A percentile compares a stretch with the other conserved stretches of the same genome.
Conservation (phyloP, 1,139 yeast species). For the Yamadazyma atlantica region DNA sequence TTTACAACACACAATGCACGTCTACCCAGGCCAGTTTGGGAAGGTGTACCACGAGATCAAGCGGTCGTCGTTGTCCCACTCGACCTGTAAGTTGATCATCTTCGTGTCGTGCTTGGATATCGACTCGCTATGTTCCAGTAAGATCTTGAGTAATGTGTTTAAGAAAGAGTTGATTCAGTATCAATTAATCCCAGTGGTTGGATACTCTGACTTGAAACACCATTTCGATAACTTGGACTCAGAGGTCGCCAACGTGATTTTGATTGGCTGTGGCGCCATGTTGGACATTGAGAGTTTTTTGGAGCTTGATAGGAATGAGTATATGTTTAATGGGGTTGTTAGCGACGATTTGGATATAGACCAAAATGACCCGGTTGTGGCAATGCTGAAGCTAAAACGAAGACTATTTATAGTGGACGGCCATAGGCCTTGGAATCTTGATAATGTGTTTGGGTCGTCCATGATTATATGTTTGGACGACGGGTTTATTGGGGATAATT, state of each 20-base stretch:
- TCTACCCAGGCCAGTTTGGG: slow-evolving; percentile 60
- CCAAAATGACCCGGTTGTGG: slow-evolving; percentile 9
- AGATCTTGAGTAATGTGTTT: slow-evolving; percentile 66
- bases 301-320: slow-evolving; percentile 59
- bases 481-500: slow-evolving; percentile 63
- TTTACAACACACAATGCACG: slow-evolving; percentile 46
- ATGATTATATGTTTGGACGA: slow-evolving; percentile 85
- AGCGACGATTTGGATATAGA: slow-evolving; percentile 8
- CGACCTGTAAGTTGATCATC: slow-evolving; percentile 84
- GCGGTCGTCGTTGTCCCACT: slow-evolving; percentile 70
- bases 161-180: slow-evolving; percentile 83
- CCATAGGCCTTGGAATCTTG: slow-evolving; percentile 95
- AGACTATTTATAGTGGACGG: slow-evolving; percentile 82
- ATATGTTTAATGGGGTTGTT: slow-evolving; percentile 15
- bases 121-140: slow-evolving; percentile 90
- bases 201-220: slow-evolving; percentile 71
- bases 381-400: slow-evolving; percentile 17
- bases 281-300: slow-evolving; percentile 81
- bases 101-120: slow-evolving; percentile 90
- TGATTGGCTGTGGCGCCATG: slow-evolving; percentile 95
- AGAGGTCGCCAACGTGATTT: slow-evolving; percentile 74
- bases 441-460: slow-evolving; percentile 85
- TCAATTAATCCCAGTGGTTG: slow-evolving; percentile 92
- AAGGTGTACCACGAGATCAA: slow-evolving; percentile 60
- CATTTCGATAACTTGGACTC: slow-evolving; percentile 67